Base-by-base conservation (phyloP, 257 asterid genomes). In the Solanum ossicruentum region DNA sequence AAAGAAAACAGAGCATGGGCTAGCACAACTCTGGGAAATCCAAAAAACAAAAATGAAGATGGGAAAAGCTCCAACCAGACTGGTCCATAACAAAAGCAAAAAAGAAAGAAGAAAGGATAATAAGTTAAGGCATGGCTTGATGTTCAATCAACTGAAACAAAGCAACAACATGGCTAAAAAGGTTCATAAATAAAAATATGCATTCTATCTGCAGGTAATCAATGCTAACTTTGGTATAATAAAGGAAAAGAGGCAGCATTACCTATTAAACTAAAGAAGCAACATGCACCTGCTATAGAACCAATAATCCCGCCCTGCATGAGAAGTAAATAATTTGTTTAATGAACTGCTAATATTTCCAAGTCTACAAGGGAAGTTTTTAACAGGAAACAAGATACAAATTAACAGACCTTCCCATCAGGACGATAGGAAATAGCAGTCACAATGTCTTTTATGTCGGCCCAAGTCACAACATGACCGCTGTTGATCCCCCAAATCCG, bases 371-470 rank as follows among this genome's bases (percentile, higher is more conserved):
- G 43, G 13, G 41, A 51, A 26, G 45, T 52, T 26, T 16, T 65
- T 3, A 23, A 49, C 55, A n/a, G 52, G 63, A 3, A 79, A 65
- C 54, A 79, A 18, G 60, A 28, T 51, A 28, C 81, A 28, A 80
- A 79, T 56, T 21, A 77, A 70, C 90, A 78, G 56, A 96, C 99
- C 98, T 90, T 89, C 8, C 97, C 99, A 94, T 92, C 96, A 49
- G 98, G 98, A 75, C 88, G 89, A 87, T 91, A 95, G 85, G 98
- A 92, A 87, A 95, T 91, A 45, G 98, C 99, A 71, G 98, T 92
- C 55, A 97, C 92, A 86, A 95, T 95, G 88, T 95, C 99, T 91
- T 86, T 94, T 20, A 89, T 87, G 87, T 97, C 98, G 2, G 85
- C 82, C 99, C 99, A 97, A 73, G 91, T 91, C 85, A 94, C 93